These are phyloP conservation scores for Coriaria nepalensis DNA, from an alignment of 306 rosid genomes.

Conservation along the genomic window DNA sequence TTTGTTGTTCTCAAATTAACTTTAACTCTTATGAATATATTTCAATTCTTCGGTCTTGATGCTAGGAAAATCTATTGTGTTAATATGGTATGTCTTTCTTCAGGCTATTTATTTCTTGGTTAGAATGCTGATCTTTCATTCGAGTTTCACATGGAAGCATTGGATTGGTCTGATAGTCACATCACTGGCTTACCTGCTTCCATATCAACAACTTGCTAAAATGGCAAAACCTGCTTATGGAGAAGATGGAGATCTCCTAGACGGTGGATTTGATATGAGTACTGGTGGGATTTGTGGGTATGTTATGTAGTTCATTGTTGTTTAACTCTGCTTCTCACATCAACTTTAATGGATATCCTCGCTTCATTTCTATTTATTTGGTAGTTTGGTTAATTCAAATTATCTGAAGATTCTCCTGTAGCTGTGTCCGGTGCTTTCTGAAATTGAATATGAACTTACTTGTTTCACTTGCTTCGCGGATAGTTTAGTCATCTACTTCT, in stretches of 20 bases:
- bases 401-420: no score
- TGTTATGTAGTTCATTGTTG: conserved; percentile 3
- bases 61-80: background rate
- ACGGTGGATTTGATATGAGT: conserved; percentile 57
- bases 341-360: background rate
- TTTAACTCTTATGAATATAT: no score
- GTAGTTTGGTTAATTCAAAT: no score
- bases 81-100: background rate
- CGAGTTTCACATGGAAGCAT: conserved; percentile 62
- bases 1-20: no score
- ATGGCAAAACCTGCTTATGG: conserved; percentile 35
- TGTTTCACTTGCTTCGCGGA: no score
- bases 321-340: background rate
- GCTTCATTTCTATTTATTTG: no score
- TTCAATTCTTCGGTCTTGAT: background rate
- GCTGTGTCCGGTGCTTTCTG: no score
- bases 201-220: conserved; percentile 42
- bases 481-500: no score
- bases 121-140: conserved; percentile 44
- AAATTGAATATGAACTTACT: no score
- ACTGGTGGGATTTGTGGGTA: conserved; percentile 62
- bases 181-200: conserved; percentile 42
- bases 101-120: conserved; percentile 14
- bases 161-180: conserved; percentile 58
- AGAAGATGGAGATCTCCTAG: conserved; percentile 48